Evolutionary conservation across 2,329 filamentous ascomycete genomes (phyloP).

Genomic region (Pseudogymnoascus sp.): DNA sequence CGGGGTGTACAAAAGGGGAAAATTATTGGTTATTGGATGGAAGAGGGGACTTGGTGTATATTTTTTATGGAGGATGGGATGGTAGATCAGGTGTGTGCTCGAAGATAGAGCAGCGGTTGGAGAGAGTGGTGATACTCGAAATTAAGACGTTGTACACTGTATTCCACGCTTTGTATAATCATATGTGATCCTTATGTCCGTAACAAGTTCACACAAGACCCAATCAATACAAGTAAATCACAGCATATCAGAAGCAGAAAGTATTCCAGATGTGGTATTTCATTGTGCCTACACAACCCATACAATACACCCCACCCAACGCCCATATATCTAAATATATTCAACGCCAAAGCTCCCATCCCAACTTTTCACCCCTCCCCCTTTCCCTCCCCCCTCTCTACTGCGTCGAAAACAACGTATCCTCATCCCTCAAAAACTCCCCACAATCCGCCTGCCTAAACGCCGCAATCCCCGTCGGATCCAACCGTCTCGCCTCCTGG

Average conservation of each 20-base stretch:
- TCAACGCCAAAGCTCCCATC: neutral
- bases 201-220: neutral
- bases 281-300: slow-evolving; percentile 4
- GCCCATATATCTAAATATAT: neutral
- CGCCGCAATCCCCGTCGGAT: slow-evolving; percentile 81
- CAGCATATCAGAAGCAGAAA: neutral
- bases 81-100: neutral
- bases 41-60: neutral
- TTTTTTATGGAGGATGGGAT: neutral
- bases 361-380: neutral
- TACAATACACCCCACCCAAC: slow-evolving; percentile 4
- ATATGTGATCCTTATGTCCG: neutral
- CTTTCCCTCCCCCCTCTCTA: slow-evolving; percentile 30
- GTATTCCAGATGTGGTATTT: slow-evolving; percentile 3
- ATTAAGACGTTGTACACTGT: neutral
- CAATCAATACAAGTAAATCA: neutral
- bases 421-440: slow-evolving; percentile 84
- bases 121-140: neutral
- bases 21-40: neutral
- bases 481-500: slow-evolving; percentile 72
- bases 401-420: slow-evolving; percentile 51
- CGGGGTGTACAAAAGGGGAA: neutral
- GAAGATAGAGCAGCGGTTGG: neutral
- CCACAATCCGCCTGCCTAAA: slow-evolving; percentile 93
- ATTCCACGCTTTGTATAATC: neutral